Evolutionary conservation across 2,329 filamentous ascomycete species (phyloP), one percentile per base, ranked within the genome.

Genomic region (Simplicillium sp.): DNA sequence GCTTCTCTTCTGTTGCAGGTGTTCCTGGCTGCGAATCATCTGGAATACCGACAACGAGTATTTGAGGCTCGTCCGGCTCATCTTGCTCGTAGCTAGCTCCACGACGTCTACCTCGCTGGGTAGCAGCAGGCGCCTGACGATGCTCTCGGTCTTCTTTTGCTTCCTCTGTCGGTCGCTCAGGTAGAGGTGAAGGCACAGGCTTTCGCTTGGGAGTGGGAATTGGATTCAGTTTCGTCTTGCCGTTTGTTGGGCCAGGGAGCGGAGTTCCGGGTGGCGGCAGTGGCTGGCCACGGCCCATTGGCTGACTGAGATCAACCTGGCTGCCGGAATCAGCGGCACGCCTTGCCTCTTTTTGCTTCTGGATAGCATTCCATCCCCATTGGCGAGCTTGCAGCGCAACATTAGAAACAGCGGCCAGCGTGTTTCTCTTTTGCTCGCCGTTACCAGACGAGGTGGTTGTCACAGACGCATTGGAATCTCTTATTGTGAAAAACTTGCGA

Each of bases 261-360:
- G 88, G 87, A 35, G 75, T 80, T 2, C 87, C 88, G 3, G 84
- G 85, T 8, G 87, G 87, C 36, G 87, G 87, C 14, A 94, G 66
- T 1, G 87, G 87, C 50, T 84, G 82, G 0, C 87, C 87, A 32
- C 87, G 75, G 2, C 88, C 88, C 67, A 94, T 87, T 2, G 87
- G 87, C 50, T 86, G 76, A 48, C 58, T 62, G 44, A 74, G 48
- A 61, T 77, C 58, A 45, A 77, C 56, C 8, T 55, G 56, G 17
- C 43, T 52, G 17, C 48, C 44, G 14, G 54, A 53, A 3, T 64
- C 60, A 12, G 50, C 52, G 17, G 55, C 53, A 39, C 55, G 59
- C 36, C 58, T 61, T 20, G 54, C 56, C 35, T 72, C 67, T 35
- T 68, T 69, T 43, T 69, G 66, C 42, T 69, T 61, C 46, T 75